phyloP scores from a whole-genome alignment of 805 yeast genomes.

The Pichia membranifaciens region DNA sequence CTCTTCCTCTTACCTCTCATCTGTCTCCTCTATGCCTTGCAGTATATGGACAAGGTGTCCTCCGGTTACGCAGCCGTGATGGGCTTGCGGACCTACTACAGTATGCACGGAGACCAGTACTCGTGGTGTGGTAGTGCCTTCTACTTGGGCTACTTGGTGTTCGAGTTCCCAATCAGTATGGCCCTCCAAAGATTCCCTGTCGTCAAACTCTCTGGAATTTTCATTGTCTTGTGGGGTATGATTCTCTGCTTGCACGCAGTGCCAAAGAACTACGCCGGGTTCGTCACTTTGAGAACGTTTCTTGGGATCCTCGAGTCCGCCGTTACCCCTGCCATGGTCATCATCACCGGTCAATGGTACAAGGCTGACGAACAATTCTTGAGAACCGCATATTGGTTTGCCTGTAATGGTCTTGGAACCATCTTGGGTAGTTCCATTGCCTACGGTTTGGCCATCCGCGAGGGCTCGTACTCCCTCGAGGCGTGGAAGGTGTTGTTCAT shows the following conservation, averaged over 20 bases:
- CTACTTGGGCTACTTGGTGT: constrained; percentile 41
- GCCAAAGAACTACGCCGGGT: constrained; percentile 41
- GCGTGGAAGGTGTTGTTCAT: constrained; percentile 32
- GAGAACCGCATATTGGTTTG: constrained; percentile 29
- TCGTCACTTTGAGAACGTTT: constrained; percentile 42
- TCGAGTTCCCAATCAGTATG: constrained; percentile 47
- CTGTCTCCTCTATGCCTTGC: constrained; percentile 43
- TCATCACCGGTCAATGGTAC: constrained; percentile 30
- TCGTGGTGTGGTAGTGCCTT: constrained; percentile 28
- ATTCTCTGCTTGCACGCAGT: constrained; percentile 43
- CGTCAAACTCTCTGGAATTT: constrained; percentile 32
- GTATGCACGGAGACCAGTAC: constrained; percentile 39
- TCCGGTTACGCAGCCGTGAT: constrained; percentile 50
- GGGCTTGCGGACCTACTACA: constrained; percentile 46
- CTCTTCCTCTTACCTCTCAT: constrained; percentile 44
- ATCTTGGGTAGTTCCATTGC: constrained; percentile 30
- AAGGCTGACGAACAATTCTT: constrained; percentile 30
- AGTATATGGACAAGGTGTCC: constrained; percentile 56
- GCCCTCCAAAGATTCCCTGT: constrained; percentile 41
- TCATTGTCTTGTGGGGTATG: constrained; percentile 39
- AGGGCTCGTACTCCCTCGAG: constrained; percentile 19
- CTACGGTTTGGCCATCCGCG: constrained; percentile 28
- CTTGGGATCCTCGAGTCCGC: constrained; percentile 40
- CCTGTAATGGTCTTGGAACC: constrained; percentile 27
- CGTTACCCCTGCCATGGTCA: constrained; percentile 33